Base-by-base conservation (phyloP, 192 early-diverging fungal species). In the Chytriomyces hyalinus region DNA sequence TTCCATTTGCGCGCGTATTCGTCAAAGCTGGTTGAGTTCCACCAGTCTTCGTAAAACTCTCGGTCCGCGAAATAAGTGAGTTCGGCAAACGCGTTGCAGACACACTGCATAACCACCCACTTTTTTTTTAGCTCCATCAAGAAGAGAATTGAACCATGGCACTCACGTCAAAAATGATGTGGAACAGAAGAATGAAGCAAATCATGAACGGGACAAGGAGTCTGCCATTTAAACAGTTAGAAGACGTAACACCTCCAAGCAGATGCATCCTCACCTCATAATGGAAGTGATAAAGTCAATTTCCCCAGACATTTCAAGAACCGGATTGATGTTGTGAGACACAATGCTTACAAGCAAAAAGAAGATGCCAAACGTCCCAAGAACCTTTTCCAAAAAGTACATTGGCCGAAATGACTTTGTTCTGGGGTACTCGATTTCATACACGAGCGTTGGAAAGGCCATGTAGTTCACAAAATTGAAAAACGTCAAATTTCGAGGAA, bases 21-120 rank as follows among this genome's bases (percentile, higher is more conserved):
- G 74, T 97, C 97, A 80, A 93, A 95, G 0, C 91, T 91, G 11
- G 88, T 87, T 68, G 90, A 85, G 75, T 98, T 98, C 96, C 96
- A 98, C 96, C 96, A 98, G 81, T 98, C 97, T 69, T 97, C 95
- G 84, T 97, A 98, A 87, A 98, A 98, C 80, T 93, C 91, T 64
- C 96, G 92, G 81, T 98, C 97, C 20, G 97, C 96, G 81, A 98
- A 98, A 26, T 89, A 88, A 45, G 93, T 97, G 24, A 98, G 81
- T 77, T 98, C 97, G 45, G 96, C 97, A 87, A 98, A 98, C 36
- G 90, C 93, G 78, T 97, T 97, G 83, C 94, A 92, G 73, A 98
- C 95, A 77, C 93, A 97, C 82, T 98, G 24, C 0, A 26, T 26
- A 26, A 26, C 24, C 24, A n/a, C 20, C 5, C 10, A 4, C 36